Evolutionary conservation across 345 rosid species (phyloP).

Genomic region (Laguncularia racemosa): DNA sequence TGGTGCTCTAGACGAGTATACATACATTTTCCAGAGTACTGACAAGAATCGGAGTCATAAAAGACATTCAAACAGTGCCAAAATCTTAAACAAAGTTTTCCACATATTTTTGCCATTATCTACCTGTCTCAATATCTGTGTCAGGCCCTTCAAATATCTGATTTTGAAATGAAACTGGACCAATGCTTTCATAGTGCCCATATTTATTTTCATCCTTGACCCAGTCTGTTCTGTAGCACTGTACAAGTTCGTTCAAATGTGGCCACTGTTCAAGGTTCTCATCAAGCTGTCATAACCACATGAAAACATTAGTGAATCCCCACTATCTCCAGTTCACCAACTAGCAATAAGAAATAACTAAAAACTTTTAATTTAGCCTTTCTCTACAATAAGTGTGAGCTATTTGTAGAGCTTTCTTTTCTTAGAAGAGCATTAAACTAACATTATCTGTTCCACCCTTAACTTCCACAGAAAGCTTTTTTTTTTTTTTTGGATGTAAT

Average conservation of each 20-base stretch:
- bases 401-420: not conserved
- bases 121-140: slow-evolving; percentile 94
- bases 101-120: too few relatives aligned
- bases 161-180: slow-evolving; percentile 58
- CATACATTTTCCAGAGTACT: too few relatives aligned
- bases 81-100: too few relatives aligned
- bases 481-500: too few relatives aligned
- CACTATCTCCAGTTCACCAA: not conserved
- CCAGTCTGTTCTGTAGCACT: slow-evolving; percentile 87
- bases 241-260: slow-evolving; percentile 77
- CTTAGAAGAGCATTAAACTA: not conserved
- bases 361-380: not conserved
- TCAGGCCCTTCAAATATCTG: slow-evolving; percentile 98
- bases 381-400: not conserved
- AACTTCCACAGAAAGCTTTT: too few relatives aligned
- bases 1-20: not conserved
- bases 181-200: slow-evolving; percentile 66
- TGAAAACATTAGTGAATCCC: not conserved
- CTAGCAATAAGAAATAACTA: not conserved
- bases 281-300: slow-evolving; percentile 47
- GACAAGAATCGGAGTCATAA: too few relatives aligned
- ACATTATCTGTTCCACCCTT: too few relatives aligned
- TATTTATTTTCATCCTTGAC: slow-evolving; percentile 88
- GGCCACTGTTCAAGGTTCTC: slow-evolving; percentile 97
- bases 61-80: too few relatives aligned